Evolutionary conservation across 2,329 filamentous ascomycete species (phyloP).

Genomic region (Monosporascus sp.): DNA sequence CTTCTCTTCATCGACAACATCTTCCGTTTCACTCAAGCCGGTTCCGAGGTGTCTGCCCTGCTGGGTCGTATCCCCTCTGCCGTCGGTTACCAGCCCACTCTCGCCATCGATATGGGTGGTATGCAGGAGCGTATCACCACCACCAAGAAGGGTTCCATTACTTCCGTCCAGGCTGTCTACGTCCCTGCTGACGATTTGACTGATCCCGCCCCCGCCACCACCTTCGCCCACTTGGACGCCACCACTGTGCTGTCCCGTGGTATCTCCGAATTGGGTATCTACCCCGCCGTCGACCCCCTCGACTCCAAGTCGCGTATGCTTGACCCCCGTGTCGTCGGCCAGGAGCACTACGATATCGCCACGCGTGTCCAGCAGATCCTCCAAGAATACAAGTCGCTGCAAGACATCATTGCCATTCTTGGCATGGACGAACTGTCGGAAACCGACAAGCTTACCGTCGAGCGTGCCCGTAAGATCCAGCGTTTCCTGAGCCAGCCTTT

Average conservation of each 20-base stretch:
- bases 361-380: slow-evolving; percentile 97
- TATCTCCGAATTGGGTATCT: slow-evolving; percentile 99
- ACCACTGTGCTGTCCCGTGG: slow-evolving; percentile 99
- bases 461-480: slow-evolving; percentile 99
- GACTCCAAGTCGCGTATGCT: slow-evolving; percentile 99
- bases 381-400: slow-evolving; percentile 99
- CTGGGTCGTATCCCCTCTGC: slow-evolving; percentile 99
- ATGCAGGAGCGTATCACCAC: slow-evolving; percentile 99
- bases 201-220: slow-evolving; percentile 98
- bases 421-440: slow-evolving; percentile 99
- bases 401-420: slow-evolving; percentile 99
- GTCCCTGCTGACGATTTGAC: slow-evolving; percentile 99
- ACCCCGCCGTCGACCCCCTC: slow-evolving; percentile 98
- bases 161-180: slow-evolving; percentile 99
- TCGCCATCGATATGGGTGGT: slow-evolving; percentile 96
- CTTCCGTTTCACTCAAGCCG: slow-evolving; percentile 99
- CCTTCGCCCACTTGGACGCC: slow-evolving; percentile 99
- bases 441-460: slow-evolving; percentile 98
- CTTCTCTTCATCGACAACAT: slow-evolving; percentile 99
- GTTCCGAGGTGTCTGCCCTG: slow-evolving; percentile 99
- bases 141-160: slow-evolving; percentile 99
- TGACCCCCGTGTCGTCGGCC: slow-evolving; percentile 95
- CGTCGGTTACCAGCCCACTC: slow-evolving; percentile 99
- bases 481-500: slow-evolving; percentile 99
- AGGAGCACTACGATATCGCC: slow-evolving; percentile 96